A percentile compares a stretch with the other conserved stretches of the same genome.
Evolutionary conservation across 768 basidiomycete species (phyloP).

Genomic region (Strobilomyces confusus): DNA sequence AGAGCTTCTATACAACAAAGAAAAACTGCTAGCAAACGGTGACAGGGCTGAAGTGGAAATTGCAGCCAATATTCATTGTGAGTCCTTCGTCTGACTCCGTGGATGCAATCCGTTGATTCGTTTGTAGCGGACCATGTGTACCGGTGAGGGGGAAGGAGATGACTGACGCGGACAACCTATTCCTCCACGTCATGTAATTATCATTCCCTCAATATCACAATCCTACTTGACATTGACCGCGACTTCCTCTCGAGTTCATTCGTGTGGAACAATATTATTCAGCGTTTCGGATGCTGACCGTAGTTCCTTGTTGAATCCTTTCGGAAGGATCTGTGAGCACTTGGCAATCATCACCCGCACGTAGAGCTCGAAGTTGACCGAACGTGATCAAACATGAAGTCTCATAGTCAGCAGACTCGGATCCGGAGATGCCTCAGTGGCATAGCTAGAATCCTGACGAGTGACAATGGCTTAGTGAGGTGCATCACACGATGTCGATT

Average conservation of each 20-base stretch:
- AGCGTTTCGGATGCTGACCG: background rate
- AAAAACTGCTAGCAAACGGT: slow-evolving; percentile 94
- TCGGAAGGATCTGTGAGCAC: too few relatives aligned
- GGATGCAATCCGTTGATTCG: slow-evolving; percentile 18
- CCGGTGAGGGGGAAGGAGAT: slow-evolving; percentile 45
- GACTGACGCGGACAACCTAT: slow-evolving; percentile 7
- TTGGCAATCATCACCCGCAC: background rate
- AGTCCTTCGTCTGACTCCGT: slow-evolving; percentile 20
- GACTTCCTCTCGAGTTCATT: background rate
- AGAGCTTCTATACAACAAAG: slow-evolving; percentile 98
- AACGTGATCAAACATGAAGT: background rate
- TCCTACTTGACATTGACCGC: slow-evolving; percentile 8
- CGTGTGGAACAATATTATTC: background rate
- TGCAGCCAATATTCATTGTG: slow-evolving; percentile 86
- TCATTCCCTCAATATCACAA: slow-evolving; percentile 7
- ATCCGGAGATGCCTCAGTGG: background rate
- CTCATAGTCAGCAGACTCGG: background rate
- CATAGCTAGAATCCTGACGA: slow-evolving; percentile 7
- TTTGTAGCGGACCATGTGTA: slow-evolving; percentile 80
- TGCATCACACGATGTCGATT: slow-evolving; percentile 4
- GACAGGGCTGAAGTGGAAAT: slow-evolving; percentile 97
- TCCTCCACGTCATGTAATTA: slow-evolving; percentile 24
- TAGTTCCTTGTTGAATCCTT: background rate
- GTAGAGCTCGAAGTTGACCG: background rate
- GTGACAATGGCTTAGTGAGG: background rate